phyloP scores from a whole-genome alignment of 2,329 filamentous ascomycete genomes.

The Phaeophleospora eucalypticola region DNA sequence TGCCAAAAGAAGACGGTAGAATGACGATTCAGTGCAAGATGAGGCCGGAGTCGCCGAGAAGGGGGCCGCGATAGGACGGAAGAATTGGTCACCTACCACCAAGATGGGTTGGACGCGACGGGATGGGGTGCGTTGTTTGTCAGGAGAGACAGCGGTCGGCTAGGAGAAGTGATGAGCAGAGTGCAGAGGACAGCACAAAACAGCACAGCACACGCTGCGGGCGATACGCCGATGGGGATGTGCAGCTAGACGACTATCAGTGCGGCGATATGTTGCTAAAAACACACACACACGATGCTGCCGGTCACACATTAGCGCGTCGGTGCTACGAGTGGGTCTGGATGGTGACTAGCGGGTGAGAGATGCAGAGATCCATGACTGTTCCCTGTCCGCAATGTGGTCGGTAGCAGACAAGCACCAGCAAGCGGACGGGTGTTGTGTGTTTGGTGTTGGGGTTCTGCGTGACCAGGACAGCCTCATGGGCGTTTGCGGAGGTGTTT shows the following conservation, averaged over 20 bases:
- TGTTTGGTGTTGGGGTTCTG: background rate
- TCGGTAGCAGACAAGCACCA: background rate
- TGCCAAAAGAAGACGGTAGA: background rate
- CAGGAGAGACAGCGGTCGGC: no score
- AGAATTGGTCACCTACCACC: no score
- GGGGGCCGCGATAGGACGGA: no score
- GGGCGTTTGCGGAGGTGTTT: constrained; percentile 5
- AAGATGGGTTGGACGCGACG: no score
- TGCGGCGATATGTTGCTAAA: background rate
- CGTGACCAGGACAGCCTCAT: constrained; percentile 5
- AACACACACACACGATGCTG: background rate
- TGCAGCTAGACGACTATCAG: background rate
- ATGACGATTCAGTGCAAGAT: no score
- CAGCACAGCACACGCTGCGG: background rate
- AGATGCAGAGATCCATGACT: constrained; percentile 2
- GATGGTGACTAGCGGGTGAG: background rate
- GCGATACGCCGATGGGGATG: background rate
- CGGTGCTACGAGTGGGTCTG: no score
- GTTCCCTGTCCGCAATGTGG: constrained; percentile 3
- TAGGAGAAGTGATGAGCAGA: no score
- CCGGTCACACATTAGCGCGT: background rate
- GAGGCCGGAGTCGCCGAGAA: no score
- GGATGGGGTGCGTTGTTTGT: no score
- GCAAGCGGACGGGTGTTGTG: background rate
- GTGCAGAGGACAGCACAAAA: background rate